Evolutionary conservation across 257 asterid genomes (phyloP).

Genomic region (Paraleonurus japonicus): DNA sequence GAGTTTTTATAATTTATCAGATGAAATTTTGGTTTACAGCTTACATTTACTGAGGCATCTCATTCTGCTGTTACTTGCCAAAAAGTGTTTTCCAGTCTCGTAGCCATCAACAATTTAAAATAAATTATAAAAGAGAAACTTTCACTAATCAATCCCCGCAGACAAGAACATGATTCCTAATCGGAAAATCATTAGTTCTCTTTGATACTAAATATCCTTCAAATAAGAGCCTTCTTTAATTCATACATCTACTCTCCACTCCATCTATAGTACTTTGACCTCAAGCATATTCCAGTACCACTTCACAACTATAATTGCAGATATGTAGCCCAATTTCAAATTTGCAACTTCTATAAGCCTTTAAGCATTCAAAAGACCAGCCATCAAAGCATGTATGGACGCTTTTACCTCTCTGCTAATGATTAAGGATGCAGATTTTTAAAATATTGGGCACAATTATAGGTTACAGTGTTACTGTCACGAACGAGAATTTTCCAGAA

Average conservation of each 20-base stretch:
- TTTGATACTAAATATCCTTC: background rate
- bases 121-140: background rate
- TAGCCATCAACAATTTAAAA: background rate
- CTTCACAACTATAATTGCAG: background rate
- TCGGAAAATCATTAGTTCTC: background rate
- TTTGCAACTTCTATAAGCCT: background rate
- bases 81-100: background rate
- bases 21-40: background rate
- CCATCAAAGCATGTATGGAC: background rate
- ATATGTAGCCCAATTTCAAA: background rate
- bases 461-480: background rate
- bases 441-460: background rate
- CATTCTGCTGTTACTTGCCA: background rate
- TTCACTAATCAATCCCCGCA: background rate
- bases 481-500: background rate
- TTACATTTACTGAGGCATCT: background rate
- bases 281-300: slow-evolving; percentile 6
- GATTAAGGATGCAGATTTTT: background rate
- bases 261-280: background rate
- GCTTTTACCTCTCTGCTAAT: background rate
- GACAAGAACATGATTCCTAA: background rate
- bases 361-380: background rate
- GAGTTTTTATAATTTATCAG: slow-evolving; percentile 1
- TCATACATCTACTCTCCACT: background rate
- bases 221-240: background rate